phyloP scores from a whole-genome alignment of 192 early-diverging fungal species.

The Coemansia sp. region DNA sequence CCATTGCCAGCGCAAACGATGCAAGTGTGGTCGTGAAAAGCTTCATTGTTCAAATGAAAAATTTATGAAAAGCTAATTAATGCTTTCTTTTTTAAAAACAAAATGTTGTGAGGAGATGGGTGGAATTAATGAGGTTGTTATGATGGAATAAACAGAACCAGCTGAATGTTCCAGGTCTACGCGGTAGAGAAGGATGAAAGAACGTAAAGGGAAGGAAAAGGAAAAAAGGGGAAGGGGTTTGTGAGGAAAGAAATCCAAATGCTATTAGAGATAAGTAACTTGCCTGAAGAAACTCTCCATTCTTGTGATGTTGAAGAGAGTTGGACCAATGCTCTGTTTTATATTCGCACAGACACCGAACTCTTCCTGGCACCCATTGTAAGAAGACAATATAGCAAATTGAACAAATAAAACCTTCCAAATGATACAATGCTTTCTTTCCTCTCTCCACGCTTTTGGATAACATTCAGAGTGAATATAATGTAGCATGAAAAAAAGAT shows the following conservation, averaged over 20 bases:
- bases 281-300: background rate
- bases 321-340: background rate
- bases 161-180: background rate
- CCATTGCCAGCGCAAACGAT: conserved; percentile 8
- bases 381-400: too few relatives aligned
- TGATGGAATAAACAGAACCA: conserved; percentile 4
- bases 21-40: background rate
- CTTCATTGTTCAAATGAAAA: background rate
- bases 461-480: too few relatives aligned
- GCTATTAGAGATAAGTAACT: background rate
- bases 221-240: background rate
- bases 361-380: background rate
- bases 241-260: background rate
- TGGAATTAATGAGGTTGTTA: background rate
- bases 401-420: too few relatives aligned
- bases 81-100: background rate
- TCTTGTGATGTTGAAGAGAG: background rate
- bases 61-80: background rate
- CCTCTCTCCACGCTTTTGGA: too few relatives aligned
- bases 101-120: background rate
- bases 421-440: too few relatives aligned
- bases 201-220: background rate
- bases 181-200: background rate
- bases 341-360: background rate
- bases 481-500: too few relatives aligned